Evolutionary conservation across 1,139 yeast species (phyloP), one percentile per base, ranked within the genome.

Genomic region (Yamadazyma membranifaciens): DNA sequence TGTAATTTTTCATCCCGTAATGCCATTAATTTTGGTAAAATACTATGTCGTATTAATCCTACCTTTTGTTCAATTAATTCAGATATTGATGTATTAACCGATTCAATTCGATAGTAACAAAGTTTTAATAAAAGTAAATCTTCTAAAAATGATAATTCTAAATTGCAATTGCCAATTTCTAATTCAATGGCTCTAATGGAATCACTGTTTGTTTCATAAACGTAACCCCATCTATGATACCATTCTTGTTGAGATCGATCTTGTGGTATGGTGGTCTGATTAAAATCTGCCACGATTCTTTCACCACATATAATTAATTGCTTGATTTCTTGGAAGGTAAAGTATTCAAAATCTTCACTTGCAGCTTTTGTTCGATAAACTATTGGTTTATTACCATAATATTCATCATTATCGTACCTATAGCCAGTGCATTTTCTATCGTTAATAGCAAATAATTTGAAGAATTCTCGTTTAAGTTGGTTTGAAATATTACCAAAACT

Each of bases 161-260:
- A 33, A 11, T 39, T 17, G 24, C 40, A 45, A 32, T 50, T 51
- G 4, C 45, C 38, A 6, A 45, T 34, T 32, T 47, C 42, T 6
- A 47, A 20, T 15, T 49, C 42, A 29, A 51, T 26, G 2, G 55
- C 50, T 34, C 43, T 32, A 28, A 42, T 37, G 28, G 52, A 42
- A 29, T 43, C 49, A 9, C 36, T 39, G 30, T 47, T 47, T 3
- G 50, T 45, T 28, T 44, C 44, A 34, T 50, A 51, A 5, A 45
- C 50, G 34, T 41, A 45, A 1, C 55, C 55, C 50, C 52, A 51
- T 35, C 34, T 34, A 35, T 47, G 49, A 33, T 37, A 51, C 55
- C 55, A 51, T 9, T 50, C 50, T 1, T 14, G 30, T 15, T 26
- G 39, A 4, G 43, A 39, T 6, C n/a, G 6, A 31, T 40, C 45